Evolutionary conservation across 2,329 filamentous ascomycete genomes (phyloP), one percentile per base, ranked within the genome.

Genomic region (Pseudocercospora cruenta): DNA sequence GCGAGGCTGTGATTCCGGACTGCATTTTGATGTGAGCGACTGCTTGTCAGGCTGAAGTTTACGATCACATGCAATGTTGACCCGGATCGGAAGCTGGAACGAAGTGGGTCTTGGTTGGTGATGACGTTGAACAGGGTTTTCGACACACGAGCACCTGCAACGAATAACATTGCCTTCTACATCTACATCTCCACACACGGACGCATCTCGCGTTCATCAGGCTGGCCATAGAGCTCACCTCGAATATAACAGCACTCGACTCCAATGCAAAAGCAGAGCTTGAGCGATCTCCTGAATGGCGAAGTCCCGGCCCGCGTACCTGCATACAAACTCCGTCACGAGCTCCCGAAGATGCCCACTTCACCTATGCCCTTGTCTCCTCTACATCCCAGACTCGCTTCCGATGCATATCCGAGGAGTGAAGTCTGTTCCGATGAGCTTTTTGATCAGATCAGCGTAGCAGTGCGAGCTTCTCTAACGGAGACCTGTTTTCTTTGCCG

Each of bases 1-100:
- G 80, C 64, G 92, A 94, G 71, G 90, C 92, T 92, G 76, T 57
- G 73, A 93, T 93, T 79, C 91, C 90, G 39, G 91, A 93, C 83
- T 93, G 90, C 91, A 93, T 93, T 62, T 72, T 85, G 60, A 9
- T 6, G 21, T 19, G 54, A 26, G 5, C 3, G 12, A 19, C 8
- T 24, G 16, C 45, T 65, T 31, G 58, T 57, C 49, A 36, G 9
- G 49, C 47, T 36, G 28, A n/a, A 43, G 33, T 16, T 24, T 39
- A 54, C 60, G 22, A 57, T 55, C 26, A 55, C 51, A 55, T 55
- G 51, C 51, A 55, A 55, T 55, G 51, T 54, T n/a, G 57, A 24
- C 36, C 28, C n/a, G 22, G 19, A 19, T 59, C 57, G 57, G 57
- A 22, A 45, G 31, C 26, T 59, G 57, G 57, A 31, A 59, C 33